These are phyloP conservation scores for Aspergillus bertholletiae DNA, from an alignment of 495 filamentous ascomycete species.

Conservation along the genomic window DNA sequence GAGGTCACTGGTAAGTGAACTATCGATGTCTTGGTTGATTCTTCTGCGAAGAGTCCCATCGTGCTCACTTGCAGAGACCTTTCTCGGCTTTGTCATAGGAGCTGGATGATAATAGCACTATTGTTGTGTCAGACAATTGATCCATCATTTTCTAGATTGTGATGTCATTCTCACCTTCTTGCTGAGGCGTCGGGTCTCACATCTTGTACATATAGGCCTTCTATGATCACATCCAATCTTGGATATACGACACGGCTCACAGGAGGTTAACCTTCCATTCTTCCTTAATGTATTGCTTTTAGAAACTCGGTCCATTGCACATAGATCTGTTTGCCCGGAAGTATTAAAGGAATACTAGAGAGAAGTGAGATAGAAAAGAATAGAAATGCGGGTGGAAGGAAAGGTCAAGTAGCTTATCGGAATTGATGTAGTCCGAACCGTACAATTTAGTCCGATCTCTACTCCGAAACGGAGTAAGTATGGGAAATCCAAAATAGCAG, in stretches of 20 bases:
- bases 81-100: constrained; percentile 18
- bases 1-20: not conserved
- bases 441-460: not conserved
- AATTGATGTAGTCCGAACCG: not conserved
- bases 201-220: not conserved
- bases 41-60: too few species aligned
- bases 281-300: not conserved
- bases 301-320: not conserved
- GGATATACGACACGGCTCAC: not conserved
- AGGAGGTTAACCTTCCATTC: not conserved
- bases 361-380: not conserved
- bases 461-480: not conserved
- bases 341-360: not conserved
- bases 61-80: not conserved
- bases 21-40: not conserved
- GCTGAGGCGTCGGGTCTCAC: not conserved
- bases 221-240: not conserved
- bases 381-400: not conserved
- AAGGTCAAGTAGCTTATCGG: not conserved
- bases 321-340: not conserved
- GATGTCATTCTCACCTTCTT: not conserved
- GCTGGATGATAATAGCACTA: constrained; percentile 25
- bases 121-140: not conserved
- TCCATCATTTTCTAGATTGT: not conserved
- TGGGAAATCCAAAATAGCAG: too few species aligned